These are phyloP conservation scores for Vitis hybrid DNA, from an alignment of 177 flowering plant genomes.

Conservation along the genomic window DNA sequence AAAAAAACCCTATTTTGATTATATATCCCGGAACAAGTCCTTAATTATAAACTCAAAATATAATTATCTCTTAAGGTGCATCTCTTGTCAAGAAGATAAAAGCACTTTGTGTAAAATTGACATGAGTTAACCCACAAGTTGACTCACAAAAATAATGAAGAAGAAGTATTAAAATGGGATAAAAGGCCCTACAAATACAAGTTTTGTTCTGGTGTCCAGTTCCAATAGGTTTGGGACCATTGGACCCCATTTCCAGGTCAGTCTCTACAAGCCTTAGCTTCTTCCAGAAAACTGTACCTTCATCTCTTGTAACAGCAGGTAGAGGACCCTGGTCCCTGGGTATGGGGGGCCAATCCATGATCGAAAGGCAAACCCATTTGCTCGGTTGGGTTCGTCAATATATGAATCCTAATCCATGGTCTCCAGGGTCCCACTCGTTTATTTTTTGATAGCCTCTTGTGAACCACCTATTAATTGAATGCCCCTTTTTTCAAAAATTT, in stretches of 20 bases:
- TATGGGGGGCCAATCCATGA: background rate
- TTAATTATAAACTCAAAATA: no score
- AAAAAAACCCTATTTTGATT: no score
- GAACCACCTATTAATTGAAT: background rate
- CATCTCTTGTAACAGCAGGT: conserved; percentile 14
- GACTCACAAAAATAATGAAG: no score
- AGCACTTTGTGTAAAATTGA: no score
- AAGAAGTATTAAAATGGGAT: background rate
- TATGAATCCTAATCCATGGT: background rate
- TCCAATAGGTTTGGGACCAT: conserved; percentile 26
- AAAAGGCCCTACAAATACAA: background rate
- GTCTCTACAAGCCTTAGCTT: conserved; percentile 15
- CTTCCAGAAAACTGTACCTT: conserved; percentile 5
- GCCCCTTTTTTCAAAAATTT: background rate
- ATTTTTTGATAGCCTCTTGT: background rate
- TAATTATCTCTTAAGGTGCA: no score
- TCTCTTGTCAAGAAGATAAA: no score
- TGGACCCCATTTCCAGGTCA: background rate
- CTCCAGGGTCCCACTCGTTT: background rate
- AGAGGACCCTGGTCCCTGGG: conserved; percentile 11
- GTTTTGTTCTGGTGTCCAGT: conserved; percentile 1
- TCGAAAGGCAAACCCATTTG: conserved; percentile 1
- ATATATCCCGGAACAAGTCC: no score
- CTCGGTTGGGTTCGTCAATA: conserved; percentile 13
- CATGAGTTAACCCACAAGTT: no score